A percentile compares a stretch with the other conserved stretches of the same genome.
Conservation (phyloP, 2,329 filamentous ascomycete genomes). For the Septoria petroselini region DNA sequence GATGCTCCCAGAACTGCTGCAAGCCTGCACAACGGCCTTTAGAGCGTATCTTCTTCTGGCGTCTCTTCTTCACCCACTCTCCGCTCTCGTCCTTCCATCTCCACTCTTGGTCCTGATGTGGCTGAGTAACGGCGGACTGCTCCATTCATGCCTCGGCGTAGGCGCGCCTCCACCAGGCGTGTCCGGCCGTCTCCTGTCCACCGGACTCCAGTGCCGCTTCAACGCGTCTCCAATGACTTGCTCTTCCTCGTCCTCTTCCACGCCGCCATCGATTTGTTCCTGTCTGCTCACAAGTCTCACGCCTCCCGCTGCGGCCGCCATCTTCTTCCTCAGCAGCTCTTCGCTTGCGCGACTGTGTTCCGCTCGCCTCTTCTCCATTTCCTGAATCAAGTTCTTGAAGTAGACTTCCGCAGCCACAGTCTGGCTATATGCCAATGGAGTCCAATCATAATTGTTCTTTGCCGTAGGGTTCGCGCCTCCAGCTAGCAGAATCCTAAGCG, state of each 20-base stretch:
- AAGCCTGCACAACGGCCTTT: too few species aligned
- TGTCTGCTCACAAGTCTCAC: conserved; percentile 29
- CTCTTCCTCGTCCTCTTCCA: conserved; percentile 26
- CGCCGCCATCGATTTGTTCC: conserved; percentile 22
- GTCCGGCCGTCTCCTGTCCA: conserved; percentile 31
- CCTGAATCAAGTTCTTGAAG: conserved; percentile 70
- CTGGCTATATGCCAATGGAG: conserved; percentile 75
- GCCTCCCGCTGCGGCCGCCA: conserved; percentile 23
- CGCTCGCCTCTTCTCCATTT: conserved; percentile 62
- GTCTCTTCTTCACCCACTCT: conserved; percentile 3
- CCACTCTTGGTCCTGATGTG: conserved; percentile 29
- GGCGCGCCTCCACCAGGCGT: conserved; percentile 27
- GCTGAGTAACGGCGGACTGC: conserved; percentile 22
- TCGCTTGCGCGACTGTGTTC: conserved; percentile 28
- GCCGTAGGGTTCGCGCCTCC: conserved; percentile 73
- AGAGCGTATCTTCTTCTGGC: too few species aligned
- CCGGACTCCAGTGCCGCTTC: conserved; percentile 36
- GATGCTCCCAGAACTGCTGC: too few species aligned
- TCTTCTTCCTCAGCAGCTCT: conserved; percentile 32
- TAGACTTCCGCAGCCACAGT: conserved; percentile 83
- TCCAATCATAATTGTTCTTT: conserved; percentile 76
- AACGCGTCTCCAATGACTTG: conserved; percentile 31
- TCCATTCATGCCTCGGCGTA: conserved; percentile 37
- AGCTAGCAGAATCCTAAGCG: conserved; percentile 70
- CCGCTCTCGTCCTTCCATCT: conserved; percentile 16